Conservation (phyloP, 1,284 basidiomycete genomes). For the Cutaneotrichosporon daszewskae region DNA sequence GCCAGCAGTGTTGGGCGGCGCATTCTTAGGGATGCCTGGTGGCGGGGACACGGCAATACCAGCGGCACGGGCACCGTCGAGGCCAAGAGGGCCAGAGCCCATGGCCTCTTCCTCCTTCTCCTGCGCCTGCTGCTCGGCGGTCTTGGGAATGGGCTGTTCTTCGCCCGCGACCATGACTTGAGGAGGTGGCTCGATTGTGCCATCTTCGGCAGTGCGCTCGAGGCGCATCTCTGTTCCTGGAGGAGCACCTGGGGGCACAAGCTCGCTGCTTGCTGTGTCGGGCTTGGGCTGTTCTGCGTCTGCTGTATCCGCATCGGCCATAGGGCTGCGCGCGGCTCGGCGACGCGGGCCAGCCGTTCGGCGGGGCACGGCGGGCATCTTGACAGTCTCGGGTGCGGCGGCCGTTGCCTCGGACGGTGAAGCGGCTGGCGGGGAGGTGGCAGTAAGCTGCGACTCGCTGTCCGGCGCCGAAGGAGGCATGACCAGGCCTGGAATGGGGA, state of each 20-base stretch:
- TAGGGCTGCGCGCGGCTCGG: slow-evolving; percentile 13
- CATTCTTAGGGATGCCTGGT: neutral
- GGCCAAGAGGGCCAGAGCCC: slow-evolving; percentile 28
- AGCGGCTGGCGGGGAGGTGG: neutral
- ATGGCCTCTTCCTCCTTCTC: slow-evolving; percentile 17
- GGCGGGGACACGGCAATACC: slow-evolving; percentile 39
- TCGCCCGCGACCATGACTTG: slow-evolving; percentile 32
- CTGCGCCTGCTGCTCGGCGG: slow-evolving; percentile 1
- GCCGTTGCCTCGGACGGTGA: slow-evolving; percentile 1
- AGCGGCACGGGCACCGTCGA: slow-evolving; percentile 36
- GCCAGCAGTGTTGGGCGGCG: slow-evolving; percentile 3
- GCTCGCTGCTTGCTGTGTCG: neutral
- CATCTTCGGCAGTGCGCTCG: slow-evolving; percentile 18
- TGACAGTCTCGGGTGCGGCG: slow-evolving; percentile 26
- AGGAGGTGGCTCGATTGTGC: slow-evolving; percentile 32
- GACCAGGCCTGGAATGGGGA: slow-evolving; percentile 21
- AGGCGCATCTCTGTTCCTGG: slow-evolving; percentile 6
- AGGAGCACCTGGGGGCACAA: neutral
- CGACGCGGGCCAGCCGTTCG: slow-evolving; percentile 38
- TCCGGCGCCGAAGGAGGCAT: neutral
- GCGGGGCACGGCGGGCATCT: slow-evolving; percentile 38
- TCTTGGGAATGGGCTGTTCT: slow-evolving; percentile 8
- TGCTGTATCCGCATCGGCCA: neutral
- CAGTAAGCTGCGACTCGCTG: neutral
- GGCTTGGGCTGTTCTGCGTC: neutral